Base-by-base conservation (phyloP, 1,284 basidiomycete species). In the Leccinum subrobustum region DNA sequence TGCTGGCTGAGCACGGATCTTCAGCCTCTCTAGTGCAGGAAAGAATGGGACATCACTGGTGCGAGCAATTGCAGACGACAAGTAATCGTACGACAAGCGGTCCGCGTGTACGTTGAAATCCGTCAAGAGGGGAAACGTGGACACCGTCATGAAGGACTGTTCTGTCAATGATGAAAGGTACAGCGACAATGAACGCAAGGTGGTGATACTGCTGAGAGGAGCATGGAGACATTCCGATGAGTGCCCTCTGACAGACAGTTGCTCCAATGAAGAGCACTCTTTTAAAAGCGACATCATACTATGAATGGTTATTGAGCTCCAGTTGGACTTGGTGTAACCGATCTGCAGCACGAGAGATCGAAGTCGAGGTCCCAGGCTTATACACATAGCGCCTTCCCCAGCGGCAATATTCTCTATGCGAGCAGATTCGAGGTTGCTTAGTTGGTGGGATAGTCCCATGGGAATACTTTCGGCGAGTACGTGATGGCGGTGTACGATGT, bases 81-180 rank as follows among this genome's bases (percentile, higher is more conserved):
- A 66, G 16, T 72, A 70, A 18, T 77, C 70, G 16, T 68, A 57
- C 52, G 76, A 73, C 57, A 84, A 68, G 66, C 76, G 77, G 27
- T 76, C 75, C 4, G 80, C 79, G 62, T 86, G 83, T 16, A 86
- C 62, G 60, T 81, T 76, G 48, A 87, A 75, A 53, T 81, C 72
- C 47, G 67, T 64, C 54, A 87, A 77, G 42, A 60, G 55, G 3
- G 79, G 79, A 48, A 86, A 79, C 2, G 64, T 60, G 9, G 78
- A 74, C 52, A 85, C 68, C 3, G 78, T 75, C 42, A 74, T 67
- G 35, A 87, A 65, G 6, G 79, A 78, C 20, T 74, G 71, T 29
- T 69, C 68, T 20, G 74, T 74, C 58, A 87, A 68, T 14, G 78
- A 78, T 14, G 81, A 80, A 23, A 79, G 70, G 31, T 78, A 76